These are phyloP conservation scores for Geosmithia morbida DNA, from an alignment of 2,329 filamentous ascomycete species.

Conservation along the genomic window DNA sequence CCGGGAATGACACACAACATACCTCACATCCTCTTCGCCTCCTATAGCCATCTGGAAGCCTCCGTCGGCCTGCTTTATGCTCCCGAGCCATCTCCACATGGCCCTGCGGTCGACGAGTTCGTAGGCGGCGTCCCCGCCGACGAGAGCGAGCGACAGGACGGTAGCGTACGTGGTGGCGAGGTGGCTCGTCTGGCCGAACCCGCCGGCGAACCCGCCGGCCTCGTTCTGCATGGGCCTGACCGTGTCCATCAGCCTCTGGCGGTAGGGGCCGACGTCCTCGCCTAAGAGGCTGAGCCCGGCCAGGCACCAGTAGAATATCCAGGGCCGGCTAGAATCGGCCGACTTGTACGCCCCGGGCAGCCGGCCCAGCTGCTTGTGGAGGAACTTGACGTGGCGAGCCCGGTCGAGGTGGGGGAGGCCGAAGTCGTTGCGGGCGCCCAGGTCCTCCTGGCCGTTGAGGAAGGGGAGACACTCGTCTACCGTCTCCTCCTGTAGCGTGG, in stretches of 20 bases:
- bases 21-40: conserved; percentile 88
- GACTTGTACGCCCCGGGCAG: conserved; percentile 58
- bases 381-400: conserved; percentile 43
- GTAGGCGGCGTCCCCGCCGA: conserved; percentile 62
- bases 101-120: conserved; percentile 64
- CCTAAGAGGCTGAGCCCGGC: conserved; percentile 63
- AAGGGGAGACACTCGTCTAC: conserved; percentile 55
- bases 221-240: conserved; percentile 70
- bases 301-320: conserved; percentile 90
- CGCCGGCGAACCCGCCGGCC: conserved; percentile 79
- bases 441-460: conserved; percentile 38
- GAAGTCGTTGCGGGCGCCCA: conserved; percentile 42
- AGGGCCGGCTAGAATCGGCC: conserved; percentile 79
- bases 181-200: conserved; percentile 82
- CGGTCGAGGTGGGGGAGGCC: conserved; percentile 66
- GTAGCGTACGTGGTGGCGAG: conserved; percentile 80
- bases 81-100: conserved; percentile 85
- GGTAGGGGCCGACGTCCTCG: conserved; percentile 55
- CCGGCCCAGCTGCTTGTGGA: conserved; percentile 40
- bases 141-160: conserved; percentile 62
- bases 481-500: conserved; percentile 52
- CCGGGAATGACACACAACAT: conserved; percentile 13
- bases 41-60: conserved; percentile 80
- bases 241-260: conserved; percentile 57
- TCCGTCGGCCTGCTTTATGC: conserved; percentile 73